A percentile compares a stretch with the other conserved stretches of the same genome.
These are phyloP conservation scores for Trichoderma parareesei DNA, from an alignment of 495 filamentous ascomycete genomes.

Conservation along the genomic window DNA sequence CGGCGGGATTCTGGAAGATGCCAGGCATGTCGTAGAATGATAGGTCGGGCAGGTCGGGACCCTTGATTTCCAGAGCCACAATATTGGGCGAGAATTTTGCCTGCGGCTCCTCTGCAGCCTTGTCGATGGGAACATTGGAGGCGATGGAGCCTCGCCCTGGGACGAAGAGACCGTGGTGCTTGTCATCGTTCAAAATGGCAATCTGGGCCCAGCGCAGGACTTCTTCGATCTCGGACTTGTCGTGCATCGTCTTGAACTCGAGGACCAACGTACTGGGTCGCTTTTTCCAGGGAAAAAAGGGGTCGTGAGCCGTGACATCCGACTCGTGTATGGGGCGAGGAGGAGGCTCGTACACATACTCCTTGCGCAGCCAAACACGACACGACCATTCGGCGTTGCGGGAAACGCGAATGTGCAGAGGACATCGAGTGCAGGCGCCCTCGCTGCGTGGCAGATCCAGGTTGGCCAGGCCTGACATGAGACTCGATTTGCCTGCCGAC, in stretches of 20 bases:
- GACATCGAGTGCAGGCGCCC: constrained; percentile 69
- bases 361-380: constrained; percentile 48
- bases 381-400: constrained; percentile 54
- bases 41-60: constrained; percentile 56
- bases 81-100: constrained; percentile 73
- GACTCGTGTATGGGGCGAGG: constrained; percentile 23
- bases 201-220: constrained; percentile 62
- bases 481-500: constrained; percentile 67
- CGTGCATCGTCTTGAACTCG: constrained; percentile 36
- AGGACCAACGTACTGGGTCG: constrained; percentile 17
- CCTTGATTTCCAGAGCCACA: constrained; percentile 63
- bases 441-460: constrained; percentile 62
- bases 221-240: constrained; percentile 44
- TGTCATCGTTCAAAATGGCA: constrained; percentile 57
- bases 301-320: constrained; percentile 32
- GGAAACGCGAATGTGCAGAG: constrained; percentile 66
- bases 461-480: constrained; percentile 75
- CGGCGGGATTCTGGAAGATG: constrained; percentile 58
- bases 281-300: constrained; percentile 38
- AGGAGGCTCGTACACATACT: constrained; percentile 41
- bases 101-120: constrained; percentile 28
- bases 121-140: constrained; percentile 20
- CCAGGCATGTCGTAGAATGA: constrained; percentile 79
- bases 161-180: constrained; percentile 36
- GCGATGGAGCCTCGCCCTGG: constrained; percentile 34